Percentiles rank a stretch among this genome's conserved stretches.
Evolutionary conservation across 441 rosid species (phyloP).

Genomic region (Rhodomyrtus psidioides): DNA sequence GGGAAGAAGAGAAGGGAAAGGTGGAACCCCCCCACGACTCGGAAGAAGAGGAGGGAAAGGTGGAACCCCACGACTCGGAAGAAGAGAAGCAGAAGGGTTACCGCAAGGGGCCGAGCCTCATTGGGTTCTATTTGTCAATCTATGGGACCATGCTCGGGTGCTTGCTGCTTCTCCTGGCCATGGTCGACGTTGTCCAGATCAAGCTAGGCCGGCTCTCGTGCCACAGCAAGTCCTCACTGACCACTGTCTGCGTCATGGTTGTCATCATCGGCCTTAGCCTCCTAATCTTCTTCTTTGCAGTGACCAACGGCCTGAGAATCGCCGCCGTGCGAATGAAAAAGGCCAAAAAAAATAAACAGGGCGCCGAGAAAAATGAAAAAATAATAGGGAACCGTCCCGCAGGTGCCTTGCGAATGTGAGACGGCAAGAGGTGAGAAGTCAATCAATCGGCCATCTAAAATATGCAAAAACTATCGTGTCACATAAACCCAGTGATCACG

Average conservation of each 20-base stretch:
- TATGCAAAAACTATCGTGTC: not conserved
- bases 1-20: too few species aligned
- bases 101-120: not conserved
- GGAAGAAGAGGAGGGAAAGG: too few species aligned
- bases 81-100: too few species aligned
- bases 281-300: not conserved
- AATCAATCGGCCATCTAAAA: not conserved
- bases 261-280: not conserved
- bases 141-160: slow-evolving; percentile 1
- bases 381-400: too few species aligned
- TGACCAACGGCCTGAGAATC: not conserved
- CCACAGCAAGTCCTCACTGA: not conserved
- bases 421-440: not conserved
- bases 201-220: not conserved
- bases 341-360: too few species aligned
- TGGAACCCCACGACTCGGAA: too few species aligned
- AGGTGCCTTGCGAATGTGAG: too few species aligned
- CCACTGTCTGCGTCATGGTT: not conserved
- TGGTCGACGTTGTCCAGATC: slow-evolving; percentile 3
- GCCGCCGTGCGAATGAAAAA: too few species aligned
- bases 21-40: too few species aligned
- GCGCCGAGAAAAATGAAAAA: too few species aligned
- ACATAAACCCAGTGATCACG: not conserved
- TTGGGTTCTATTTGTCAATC: not conserved
- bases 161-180: not conserved